Conservation (phyloP, 129 eudicot genomes). For the Artemisia argyi region DNA sequence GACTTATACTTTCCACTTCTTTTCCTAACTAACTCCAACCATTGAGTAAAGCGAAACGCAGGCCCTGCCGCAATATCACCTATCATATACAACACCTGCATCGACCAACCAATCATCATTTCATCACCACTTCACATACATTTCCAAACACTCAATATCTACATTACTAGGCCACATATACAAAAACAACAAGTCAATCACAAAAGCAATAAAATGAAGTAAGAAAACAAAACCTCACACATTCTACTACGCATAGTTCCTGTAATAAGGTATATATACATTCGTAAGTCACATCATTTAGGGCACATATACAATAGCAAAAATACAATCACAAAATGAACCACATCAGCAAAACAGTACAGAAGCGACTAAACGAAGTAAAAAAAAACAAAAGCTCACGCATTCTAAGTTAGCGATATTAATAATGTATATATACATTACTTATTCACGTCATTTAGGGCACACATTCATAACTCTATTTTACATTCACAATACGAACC, state of each 20-base stretch:
- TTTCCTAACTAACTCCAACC: slow-evolving; percentile 92
- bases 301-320: background rate
- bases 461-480: background rate
- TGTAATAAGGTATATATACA: background rate
- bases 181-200: background rate
- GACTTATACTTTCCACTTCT: slow-evolving; percentile 67
- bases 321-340: background rate
- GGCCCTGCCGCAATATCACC: slow-evolving; percentile 91
- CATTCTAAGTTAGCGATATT: no score
- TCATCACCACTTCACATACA: background rate
- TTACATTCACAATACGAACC: background rate
- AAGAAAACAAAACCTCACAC: background rate
- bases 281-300: background rate
- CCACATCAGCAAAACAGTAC: background rate
- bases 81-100: slow-evolving; percentile 91
- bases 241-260: background rate
- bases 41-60: slow-evolving; percentile 75
- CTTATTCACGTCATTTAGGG: background rate
- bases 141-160: background rate
- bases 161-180: background rate
- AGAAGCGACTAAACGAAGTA: background rate
- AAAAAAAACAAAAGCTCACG: background rate
- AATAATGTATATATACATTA: background rate
- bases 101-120: slow-evolving; percentile 8
- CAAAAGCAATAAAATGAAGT: background rate